Base-by-base conservation (phyloP, 1,284 basidiomycete species). In the Coriolopsis trogii region DNA sequence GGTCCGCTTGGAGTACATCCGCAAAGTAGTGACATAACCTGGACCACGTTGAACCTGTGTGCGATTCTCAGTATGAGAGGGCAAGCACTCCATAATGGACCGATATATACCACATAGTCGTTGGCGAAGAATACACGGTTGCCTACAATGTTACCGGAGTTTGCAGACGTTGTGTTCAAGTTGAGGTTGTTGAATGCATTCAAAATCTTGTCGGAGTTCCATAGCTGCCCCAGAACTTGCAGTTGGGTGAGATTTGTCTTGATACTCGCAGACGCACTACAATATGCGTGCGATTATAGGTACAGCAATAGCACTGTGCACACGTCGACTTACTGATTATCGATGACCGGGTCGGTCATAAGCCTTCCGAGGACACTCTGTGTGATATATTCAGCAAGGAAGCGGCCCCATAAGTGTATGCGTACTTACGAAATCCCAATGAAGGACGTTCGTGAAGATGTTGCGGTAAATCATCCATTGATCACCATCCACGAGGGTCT, bases 401-500 rank as follows among this genome's bases (percentile, higher is more conserved):
- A 16, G 13, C 21, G n/a, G n/a, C 45, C 15, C n/a, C 20, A 20
- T 26, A 6, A 6, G 2, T 26, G 21, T 29, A 24, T 9, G 37
- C 10, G n/a, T 4, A 68, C 82, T 64, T 56, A 86, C 84, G 59
- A 85, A 81, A 56, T 88, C 85, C 82, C 84, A 88, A 60, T 87
- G 84, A 34, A 83, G 66, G 15, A 79, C 73, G 16, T 74, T 69
- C 2, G 84, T 85, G 38, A 77, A 53, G 13, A 75, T 67, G 63
- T 87, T 87, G n/a, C 73, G 72, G 58, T 77, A 84, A 38, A 87
- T 81, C 84, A 87, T 87, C 85, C 85, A 89, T 51, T 72, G 72
- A 59, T 76, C 70, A 9, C 74, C 81, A 25, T 77, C 73, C 40
- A 87, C 71, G 6, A 82, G 64, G 8, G 73, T 71, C 10, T 73